phyloP scores from a whole-genome alignment of 192 early-diverging fungal genomes.

The Linderina pennispora region DNA sequence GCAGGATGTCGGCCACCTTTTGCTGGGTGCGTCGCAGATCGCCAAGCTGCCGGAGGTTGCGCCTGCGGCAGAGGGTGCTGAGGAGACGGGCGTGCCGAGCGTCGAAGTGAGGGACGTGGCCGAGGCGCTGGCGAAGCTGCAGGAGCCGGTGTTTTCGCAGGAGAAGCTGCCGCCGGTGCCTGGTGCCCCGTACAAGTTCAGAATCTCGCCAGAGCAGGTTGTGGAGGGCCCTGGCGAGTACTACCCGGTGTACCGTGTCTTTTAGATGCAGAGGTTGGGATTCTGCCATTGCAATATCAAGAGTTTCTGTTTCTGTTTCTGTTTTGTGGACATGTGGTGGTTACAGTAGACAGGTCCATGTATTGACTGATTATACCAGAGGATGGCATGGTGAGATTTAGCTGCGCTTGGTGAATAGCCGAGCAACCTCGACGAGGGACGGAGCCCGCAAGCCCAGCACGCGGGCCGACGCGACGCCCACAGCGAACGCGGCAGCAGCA shows the following conservation, averaged over 20 bases:
- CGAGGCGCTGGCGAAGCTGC: constrained; percentile 47
- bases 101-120: constrained; percentile 31
- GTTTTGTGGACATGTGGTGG: too few species aligned
- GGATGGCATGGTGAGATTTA: too few species aligned
- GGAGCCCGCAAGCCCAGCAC: constrained; percentile 11
- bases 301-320: constrained; percentile 1
- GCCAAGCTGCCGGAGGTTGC: constrained; percentile 12
- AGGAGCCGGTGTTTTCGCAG: constrained; percentile 48
- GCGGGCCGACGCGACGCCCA: constrained; percentile 6
- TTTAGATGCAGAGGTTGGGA: too few species aligned
- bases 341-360: too few species aligned
- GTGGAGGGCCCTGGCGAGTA: constrained; percentile 41
- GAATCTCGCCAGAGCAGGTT: constrained; percentile 41
- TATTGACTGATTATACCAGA: too few species aligned
- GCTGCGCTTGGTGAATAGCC: neutral
- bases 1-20: constrained; percentile 63
- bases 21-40: constrained; percentile 23
- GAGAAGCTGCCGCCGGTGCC: constrained; percentile 54
- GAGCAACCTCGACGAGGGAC: constrained; percentile 4
- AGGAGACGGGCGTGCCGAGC: constrained; percentile 7
- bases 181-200: constrained; percentile 40
- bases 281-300: too few species aligned
- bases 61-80: constrained; percentile 1
- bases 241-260: constrained; percentile 47
- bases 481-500: constrained; percentile 3